Base-by-base conservation (phyloP, 768 basidiomycete genomes). In the Leucocoprinus birnbaumii region DNA sequence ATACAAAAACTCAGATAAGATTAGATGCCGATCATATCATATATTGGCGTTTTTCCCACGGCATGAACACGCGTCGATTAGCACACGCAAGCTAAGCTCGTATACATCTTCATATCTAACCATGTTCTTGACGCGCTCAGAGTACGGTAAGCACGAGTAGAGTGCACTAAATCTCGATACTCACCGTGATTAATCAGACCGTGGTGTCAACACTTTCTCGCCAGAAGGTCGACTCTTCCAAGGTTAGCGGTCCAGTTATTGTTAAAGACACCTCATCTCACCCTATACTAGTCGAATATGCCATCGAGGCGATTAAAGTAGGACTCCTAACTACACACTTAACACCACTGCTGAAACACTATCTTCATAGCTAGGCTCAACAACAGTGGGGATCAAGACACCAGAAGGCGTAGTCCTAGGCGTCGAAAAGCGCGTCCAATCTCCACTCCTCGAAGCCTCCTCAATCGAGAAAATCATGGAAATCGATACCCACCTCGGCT, bases 391-490 rank as follows among this genome's bases (percentile, higher is more conserved):
- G 57, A 89, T 98, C 67, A 84, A 85, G 65, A 98, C 97, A 27
- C 80, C 86, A 37, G 79, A 91, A 62, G 97, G 97, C 57, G 89
- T 94, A 62, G 80, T 98, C 60, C 87, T 99, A 56, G 97, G 85
- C 52, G 94, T 98, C 61, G 97, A 99, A 78, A 98, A 99, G 76
- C 94, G 97, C 70, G 93, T 97, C 50, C 94, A 97, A 71, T 98
- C 95, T 0, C 91, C 94, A 9, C 82, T 99, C 46, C 84, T 98
- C 64, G 97, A 98, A 75, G 86, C 94, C 38, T 89, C 83, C 59
- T 95, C 94, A 53, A 94, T 99, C 66, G 96, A 99, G 71, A 98
- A 98, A 80, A 98, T 98, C 68, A 98, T 99, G 96, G 97, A 99
- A 76, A 98, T 99, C 65, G 97, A 98, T 74, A 61, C 71, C 11